phyloP scores from a whole-genome alignment of 495 filamentous ascomycete genomes.

The Penicillium nucicola region DNA sequence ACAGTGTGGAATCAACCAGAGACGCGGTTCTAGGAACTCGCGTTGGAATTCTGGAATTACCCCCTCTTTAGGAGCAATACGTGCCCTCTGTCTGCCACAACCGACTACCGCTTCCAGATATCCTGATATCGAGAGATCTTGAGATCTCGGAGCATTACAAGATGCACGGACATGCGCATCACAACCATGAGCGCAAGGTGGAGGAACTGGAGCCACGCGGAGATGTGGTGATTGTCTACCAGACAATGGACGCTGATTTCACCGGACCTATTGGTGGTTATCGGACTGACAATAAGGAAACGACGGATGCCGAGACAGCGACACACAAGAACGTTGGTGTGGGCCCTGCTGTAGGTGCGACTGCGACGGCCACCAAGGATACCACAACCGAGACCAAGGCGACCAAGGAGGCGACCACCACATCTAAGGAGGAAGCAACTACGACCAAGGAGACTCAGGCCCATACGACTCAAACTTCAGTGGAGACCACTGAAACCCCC shows the following conservation, averaged over 20 bases:
- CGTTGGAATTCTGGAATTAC: slow-evolving; percentile 20
- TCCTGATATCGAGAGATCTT: too few relatives aligned
- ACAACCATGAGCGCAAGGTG: slow-evolving; percentile 17
- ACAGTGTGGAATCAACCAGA: slow-evolving; percentile 10
- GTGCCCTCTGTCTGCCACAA: neutral
- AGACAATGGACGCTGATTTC: slow-evolving; percentile 14
- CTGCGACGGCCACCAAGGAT: slow-evolving; percentile 3
- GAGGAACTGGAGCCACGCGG: slow-evolving; percentile 10
- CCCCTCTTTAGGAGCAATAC: slow-evolving; percentile 8
- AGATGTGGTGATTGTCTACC: slow-evolving; percentile 13
- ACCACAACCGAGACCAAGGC: slow-evolving; percentile 3
- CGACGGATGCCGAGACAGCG: slow-evolving; percentile 4
- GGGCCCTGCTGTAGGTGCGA: slow-evolving; percentile 17
- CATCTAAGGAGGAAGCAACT: neutral
- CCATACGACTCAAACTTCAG: slow-evolving; percentile 3
- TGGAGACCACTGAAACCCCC: slow-evolving; percentile 4
- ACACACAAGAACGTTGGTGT: slow-evolving; percentile 13
- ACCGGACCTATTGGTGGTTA: slow-evolving; percentile 12
- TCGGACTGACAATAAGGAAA: neutral
- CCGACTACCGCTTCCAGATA: slow-evolving; percentile 3
- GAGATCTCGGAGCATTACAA: slow-evolving; percentile 9
- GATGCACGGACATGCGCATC: slow-evolving; percentile 29
- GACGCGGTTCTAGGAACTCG: slow-evolving; percentile 19
- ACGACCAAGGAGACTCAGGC: slow-evolving; percentile 2
- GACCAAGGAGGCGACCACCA: slow-evolving; percentile 2